phyloP scores from a whole-genome alignment of 202 grass and related monocot genomes.

The Hordeum pubiflorum region DNA sequence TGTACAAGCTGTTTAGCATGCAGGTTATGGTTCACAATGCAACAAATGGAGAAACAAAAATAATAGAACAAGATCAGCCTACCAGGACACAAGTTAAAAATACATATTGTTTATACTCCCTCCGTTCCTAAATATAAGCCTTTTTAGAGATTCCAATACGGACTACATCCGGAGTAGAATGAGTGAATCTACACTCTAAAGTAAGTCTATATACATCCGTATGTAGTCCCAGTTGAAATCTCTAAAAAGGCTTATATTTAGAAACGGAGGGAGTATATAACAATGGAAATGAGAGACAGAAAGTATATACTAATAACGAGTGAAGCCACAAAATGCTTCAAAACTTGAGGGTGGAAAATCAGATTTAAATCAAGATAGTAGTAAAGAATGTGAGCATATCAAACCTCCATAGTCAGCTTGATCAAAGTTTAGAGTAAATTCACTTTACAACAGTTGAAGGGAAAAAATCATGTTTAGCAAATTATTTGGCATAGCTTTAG shows the following conservation, averaged over 20 bases:
- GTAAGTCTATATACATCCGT: too few species aligned
- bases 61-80: background rate
- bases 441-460: background rate
- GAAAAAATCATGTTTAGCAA: background rate
- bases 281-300: background rate
- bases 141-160: too few species aligned
- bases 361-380: background rate
- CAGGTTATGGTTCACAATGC: too few species aligned
- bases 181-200: too few species aligned
- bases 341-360: background rate
- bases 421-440: background rate
- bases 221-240: too few species aligned
- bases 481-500: background rate
- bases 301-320: background rate
- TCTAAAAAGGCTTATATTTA: too few species aligned
- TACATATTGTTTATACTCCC: background rate
- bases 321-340: background rate
- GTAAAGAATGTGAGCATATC: background rate
- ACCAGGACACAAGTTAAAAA: background rate
- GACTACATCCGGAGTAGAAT: too few species aligned
- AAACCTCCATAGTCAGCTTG: background rate
- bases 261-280: background rate
- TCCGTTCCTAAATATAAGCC: too few species aligned
- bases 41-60: too few species aligned
- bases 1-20: background rate